Evolutionary conservation across 1,284 basidiomycete genomes (phyloP), one percentile per base, ranked within the genome.

Genomic region (Pascua guehoae): DNA sequence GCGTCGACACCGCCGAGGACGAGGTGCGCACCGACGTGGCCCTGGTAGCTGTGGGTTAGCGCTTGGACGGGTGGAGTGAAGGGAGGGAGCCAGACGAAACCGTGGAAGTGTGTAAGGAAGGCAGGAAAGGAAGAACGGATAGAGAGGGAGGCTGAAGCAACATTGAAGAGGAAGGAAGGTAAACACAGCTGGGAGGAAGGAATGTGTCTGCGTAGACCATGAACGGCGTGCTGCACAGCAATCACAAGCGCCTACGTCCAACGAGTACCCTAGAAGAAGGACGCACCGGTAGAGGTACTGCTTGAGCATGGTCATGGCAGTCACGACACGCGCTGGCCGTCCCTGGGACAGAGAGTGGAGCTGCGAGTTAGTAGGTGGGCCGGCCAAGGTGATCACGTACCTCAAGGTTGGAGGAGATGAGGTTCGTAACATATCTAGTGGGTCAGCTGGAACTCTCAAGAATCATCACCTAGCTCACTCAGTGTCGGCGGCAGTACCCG

Each of bases 231-330:
- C 24, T 32, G 7, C 24, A 32, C 24, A 32, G 24, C 24, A 3
- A 32, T 32, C 7, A 7, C 4, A 3, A 32, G 24, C 24, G 3
- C 24, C 24, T 7, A 32, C 24, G 7, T 7, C 24, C 24, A 32
- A 4, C 24, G 24, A 32, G 24, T 7, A 32, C 24, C n/a, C 24
- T 32, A 7, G 24, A 32, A 32, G 7, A 3, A 32, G 24, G 24
- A 75, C 83, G 55, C n/a, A 87, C 87, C 83, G 80, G 80, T 86
- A 91, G 44, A 91, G 83, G 73, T 84, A 85, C 76, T 97, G 93
- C 79, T 88, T 92, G 60, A 98, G 81, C 93, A 98, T 92, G 7
- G 94, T 97, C 94, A 98, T 96, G 9, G 94, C 94, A 0, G 95
- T 96, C 36, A 95, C 91, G 11, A 98, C 91, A 51, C 88, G 83